Evolutionary conservation across 2,329 filamentous ascomycete species (phyloP), one percentile per base, ranked within the genome.

Genomic region (Fonsecaea multimorphosa): DNA sequence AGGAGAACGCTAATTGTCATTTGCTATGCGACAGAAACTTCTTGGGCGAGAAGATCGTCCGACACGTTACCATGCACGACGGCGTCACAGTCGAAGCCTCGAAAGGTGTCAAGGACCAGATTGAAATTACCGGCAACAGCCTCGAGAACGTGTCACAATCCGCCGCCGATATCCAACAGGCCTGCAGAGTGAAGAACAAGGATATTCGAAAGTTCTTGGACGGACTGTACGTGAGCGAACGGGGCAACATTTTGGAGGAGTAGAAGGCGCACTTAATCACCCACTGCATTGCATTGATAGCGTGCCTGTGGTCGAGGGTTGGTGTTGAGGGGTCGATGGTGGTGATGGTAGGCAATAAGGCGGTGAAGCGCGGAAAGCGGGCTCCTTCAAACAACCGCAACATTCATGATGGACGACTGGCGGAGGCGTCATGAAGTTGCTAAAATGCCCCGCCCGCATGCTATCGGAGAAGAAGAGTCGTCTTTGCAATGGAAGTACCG

Each of bases 191-290:
- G 84, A 90, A 93, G 83, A 99, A 99, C 92, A 99, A 99, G 93
- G 95, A 99, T 97, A 99, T 99, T 87, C 93, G 96, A 86, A 97
- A 97, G 92, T 99, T 99, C 91, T 89, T 99, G 88, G 96, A 99
- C 86, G 95, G 95, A 89, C 88, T 99, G 83, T 99, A 99, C 87
- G 95, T 99, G 79, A 97, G 93, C 80, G 95, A 99, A 91, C 91
- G 92, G 87, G 91, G 91, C 84, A 97, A 98, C 90, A 89, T 99
- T 78, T 86, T 87, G 75, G 90, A 92, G 73, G 79, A 81, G 64
- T 82, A 72, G 67, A 71, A 31, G 63, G 19, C 22, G 44, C 11
- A 49, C 16, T 27, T 24, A 7, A 16, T 49, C 44, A 49, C 22
- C 9, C 11, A 14, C 44, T 49, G 44, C 44, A 46, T 11, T 46